Evolutionary conservation across 192 early-diverging fungal genomes (phyloP), one percentile per base, ranked within the genome.

Genomic region (Coemansia sp.): DNA sequence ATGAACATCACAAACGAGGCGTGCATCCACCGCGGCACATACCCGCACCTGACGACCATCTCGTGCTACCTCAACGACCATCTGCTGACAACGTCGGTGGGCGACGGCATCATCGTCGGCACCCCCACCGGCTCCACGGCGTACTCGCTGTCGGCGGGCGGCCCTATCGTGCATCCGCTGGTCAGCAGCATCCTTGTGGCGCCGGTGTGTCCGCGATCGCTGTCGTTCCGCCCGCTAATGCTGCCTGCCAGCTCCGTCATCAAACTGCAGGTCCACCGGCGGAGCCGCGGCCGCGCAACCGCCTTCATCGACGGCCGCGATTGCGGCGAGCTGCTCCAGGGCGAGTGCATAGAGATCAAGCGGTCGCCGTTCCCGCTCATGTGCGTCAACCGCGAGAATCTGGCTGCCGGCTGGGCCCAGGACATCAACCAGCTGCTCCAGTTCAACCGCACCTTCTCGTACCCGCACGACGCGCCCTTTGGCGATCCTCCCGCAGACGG

Each of bases 61-160:
- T 89, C 92, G 23, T 92, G 92, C 66, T 93, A 77, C 64, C 89
- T 96, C 20, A 90, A 93, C 73, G 88, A 85, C 62, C 89, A 94
- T 36, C 85, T 89, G 56, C 78, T 96, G 41, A 97, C 95, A 10
- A 92, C 93, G 41, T 92, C 89, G 10, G 90, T 97, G 8, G 77
- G 81, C 52, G 81, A 85, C 68, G 83, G 78, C 30, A 57, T 80
- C 34, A 94, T 97, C 51, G 88, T 95, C 12, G 87, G 89, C 9
- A 93, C 95, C 7, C 94, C 95, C 3, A 97, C 95, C 4, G 95
- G 95, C 10, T 95, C 93, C 20, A 97, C 95, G 0, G 95, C 95
- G 0, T 97, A 97, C 71, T 91, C 90, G 2, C 83, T 97, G 20
- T 94, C 92, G 18, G 92, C 94, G 0, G 90, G 92, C 48, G 92